These are phyloP conservation scores for Tulasnella sp. DNA, from an alignment of 768 basidiomycete genomes.

Conservation along the genomic window DNA sequence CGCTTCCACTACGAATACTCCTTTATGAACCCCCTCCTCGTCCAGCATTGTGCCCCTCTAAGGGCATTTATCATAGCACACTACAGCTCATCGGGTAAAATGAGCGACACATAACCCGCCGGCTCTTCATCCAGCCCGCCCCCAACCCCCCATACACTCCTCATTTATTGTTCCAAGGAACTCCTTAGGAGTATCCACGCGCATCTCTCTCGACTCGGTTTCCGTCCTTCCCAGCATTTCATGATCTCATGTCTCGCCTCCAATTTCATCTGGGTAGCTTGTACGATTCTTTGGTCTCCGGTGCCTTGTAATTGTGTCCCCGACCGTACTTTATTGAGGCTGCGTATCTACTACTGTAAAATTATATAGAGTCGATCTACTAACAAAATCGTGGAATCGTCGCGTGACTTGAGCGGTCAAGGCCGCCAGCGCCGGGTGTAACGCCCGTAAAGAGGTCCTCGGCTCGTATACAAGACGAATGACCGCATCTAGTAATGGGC, in stretches of 20 bases:
- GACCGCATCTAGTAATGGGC: not conserved
- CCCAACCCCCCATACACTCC: not conserved
- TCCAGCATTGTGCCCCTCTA: no score
- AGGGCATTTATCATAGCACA: not conserved
- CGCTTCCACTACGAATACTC: no score
- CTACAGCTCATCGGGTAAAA: not conserved
- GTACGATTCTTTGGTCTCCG: not conserved
- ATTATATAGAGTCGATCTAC: constrained; percentile 9
- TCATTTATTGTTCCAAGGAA: not conserved
- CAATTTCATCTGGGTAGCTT: not conserved
- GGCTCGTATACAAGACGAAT: not conserved
- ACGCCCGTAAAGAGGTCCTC: no score
- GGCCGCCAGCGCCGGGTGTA: no score
- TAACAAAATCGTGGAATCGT: no score
- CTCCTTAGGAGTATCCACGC: not conserved
- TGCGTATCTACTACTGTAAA: not conserved
- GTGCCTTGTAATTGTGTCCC: not conserved
- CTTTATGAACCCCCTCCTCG: no score
- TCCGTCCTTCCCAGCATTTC: not conserved
- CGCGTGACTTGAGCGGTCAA: no score
- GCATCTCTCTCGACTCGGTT: not conserved
- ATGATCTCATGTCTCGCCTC: constrained; percentile 6
- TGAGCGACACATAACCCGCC: not conserved
- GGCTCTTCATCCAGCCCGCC: not conserved
- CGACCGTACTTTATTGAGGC: not conserved